Conservation (phyloP, 2,329 filamentous ascomycete genomes). For the Blastomyces silverae region DNA sequence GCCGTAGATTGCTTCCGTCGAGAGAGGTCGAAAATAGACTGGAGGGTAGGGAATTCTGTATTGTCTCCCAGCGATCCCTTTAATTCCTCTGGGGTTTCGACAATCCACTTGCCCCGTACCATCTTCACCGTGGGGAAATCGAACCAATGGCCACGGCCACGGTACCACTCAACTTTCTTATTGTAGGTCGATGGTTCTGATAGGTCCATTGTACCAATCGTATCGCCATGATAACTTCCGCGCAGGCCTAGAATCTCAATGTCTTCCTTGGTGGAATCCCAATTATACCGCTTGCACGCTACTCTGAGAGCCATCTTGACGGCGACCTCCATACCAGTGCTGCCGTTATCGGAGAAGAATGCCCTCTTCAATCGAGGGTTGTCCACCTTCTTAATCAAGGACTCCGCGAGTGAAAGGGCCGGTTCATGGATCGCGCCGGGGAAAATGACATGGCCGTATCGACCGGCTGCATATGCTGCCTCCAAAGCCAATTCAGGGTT, state of each 20-base stretch:
- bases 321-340: conserved; percentile 75
- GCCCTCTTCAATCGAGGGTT: conserved; percentile 63
- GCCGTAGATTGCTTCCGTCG: conserved; percentile 42
- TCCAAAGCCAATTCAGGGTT: conserved; percentile 65
- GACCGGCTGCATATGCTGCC: conserved; percentile 71
- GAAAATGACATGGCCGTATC: conserved; percentile 87
- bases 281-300: conserved; percentile 58
- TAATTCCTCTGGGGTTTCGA: conserved; percentile 51
- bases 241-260: conserved; percentile 67
- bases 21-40: conserved; percentile 55
- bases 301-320: conserved; percentile 78
- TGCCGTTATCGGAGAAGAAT: conserved; percentile 80
- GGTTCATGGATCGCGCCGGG: conserved; percentile 73
- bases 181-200: conserved; percentile 72
- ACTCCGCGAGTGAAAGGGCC: conserved; percentile 61
- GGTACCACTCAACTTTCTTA: conserved; percentile 79
- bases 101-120: conserved; percentile 58
- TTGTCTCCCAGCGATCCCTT: conserved; percentile 42
- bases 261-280: conserved; percentile 51
- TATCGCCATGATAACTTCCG: conserved; percentile 81
- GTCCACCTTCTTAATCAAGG: conserved; percentile 51
- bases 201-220: conserved; percentile 81
- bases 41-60: conserved; percentile 45
- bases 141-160: conserved; percentile 72
- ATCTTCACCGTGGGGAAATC: conserved; percentile 68